Evolutionary conservation across 2,329 filamentous ascomycete genomes (phyloP).

Genomic region (Paramyrothecium sp.): DNA sequence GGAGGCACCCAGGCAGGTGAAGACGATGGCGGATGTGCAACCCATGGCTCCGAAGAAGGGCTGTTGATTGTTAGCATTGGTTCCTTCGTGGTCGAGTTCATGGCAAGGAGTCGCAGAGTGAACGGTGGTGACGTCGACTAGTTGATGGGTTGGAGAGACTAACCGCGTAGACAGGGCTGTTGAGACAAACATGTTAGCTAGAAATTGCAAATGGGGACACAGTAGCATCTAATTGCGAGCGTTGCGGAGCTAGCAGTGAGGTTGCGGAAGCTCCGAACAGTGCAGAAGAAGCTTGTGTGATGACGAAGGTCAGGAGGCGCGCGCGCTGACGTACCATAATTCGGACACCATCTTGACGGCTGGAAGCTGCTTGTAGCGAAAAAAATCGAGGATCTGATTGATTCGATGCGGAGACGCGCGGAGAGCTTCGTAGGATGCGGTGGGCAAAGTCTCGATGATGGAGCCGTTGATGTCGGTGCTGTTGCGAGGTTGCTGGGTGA

Average conservation of each 20-base stretch:
- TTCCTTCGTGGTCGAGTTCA: slow-evolving; percentile 11
- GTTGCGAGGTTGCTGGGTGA: slow-evolving; percentile 31
- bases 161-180: slow-evolving; percentile 97
- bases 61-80: slow-evolving; percentile 39
- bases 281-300: slow-evolving; percentile 25
- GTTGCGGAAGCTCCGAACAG: slow-evolving; percentile 27
- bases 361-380: slow-evolving; percentile 12
- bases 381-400: slow-evolving; percentile 9
- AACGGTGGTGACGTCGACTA: slow-evolving; percentile 27
- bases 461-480: slow-evolving; percentile 23
- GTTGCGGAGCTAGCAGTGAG: slow-evolving; percentile 8
- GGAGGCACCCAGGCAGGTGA: slow-evolving; percentile 93
- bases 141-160: slow-evolving; percentile 51
- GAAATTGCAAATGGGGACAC: slow-evolving; percentile 10
- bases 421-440: slow-evolving; percentile 11
- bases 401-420: slow-evolving; percentile 14
- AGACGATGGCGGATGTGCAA: slow-evolving; percentile 94
- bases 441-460: slow-evolving; percentile 15
- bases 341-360: slow-evolving; percentile 68
- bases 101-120: slow-evolving; percentile 13
- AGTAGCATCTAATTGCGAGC: slow-evolving; percentile 6
- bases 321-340: slow-evolving; percentile 68
- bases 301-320: slow-evolving; percentile 24
- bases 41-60: slow-evolving; percentile 98
- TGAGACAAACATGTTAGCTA: slow-evolving; percentile 41